phyloP scores from a whole-genome alignment of 345 rosid species.

The Arabidopsis arenosa region DNA sequence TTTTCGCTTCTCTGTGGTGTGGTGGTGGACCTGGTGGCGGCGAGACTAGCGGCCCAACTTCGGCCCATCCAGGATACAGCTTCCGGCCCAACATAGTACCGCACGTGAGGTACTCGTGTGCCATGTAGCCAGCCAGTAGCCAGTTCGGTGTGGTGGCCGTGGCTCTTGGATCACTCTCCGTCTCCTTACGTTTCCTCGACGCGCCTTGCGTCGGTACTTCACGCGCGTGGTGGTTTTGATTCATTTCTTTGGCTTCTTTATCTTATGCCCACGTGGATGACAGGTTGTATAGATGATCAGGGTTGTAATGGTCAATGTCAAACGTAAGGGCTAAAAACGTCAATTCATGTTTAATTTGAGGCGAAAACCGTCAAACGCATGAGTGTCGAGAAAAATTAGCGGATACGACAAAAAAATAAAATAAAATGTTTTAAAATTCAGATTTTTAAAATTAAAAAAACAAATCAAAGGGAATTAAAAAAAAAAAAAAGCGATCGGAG shows the following conservation, averaged over 20 bases:
- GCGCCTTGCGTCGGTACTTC: conserved; percentile 47
- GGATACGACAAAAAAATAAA: conserved; percentile 25
- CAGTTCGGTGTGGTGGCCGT: conserved; percentile 34
- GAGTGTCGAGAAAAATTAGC: conserved; percentile 13
- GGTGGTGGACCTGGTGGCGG: conserved; percentile 22
- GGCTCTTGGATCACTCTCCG: conserved; percentile 41
- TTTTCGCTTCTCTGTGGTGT: conserved; percentile 38
- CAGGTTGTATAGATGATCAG: conserved; percentile 11
- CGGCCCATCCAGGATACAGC: conserved; percentile 48
- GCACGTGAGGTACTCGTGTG: conserved; percentile 63
- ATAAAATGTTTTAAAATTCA: background rate
- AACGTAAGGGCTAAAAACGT: conserved; percentile 24
- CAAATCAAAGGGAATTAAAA: background rate
- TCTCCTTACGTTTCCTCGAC: conserved; percentile 64
- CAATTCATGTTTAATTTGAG: background rate
- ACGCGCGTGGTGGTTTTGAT: conserved; percentile 46
- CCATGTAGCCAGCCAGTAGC: conserved; percentile 76
- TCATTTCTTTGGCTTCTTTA: conserved; percentile 47
- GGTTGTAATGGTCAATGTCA: background rate
- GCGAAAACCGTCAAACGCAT: conserved; percentile 46
- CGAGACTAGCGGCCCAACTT: conserved; percentile 36
- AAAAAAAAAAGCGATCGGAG: background rate
- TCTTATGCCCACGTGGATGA: conserved; percentile 38
- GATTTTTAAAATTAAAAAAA: background rate
- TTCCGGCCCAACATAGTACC: conserved; percentile 67